Base-by-base conservation (phyloP, 2,329 filamentous ascomycete species). In the Metarhizium rileyi region DNA sequence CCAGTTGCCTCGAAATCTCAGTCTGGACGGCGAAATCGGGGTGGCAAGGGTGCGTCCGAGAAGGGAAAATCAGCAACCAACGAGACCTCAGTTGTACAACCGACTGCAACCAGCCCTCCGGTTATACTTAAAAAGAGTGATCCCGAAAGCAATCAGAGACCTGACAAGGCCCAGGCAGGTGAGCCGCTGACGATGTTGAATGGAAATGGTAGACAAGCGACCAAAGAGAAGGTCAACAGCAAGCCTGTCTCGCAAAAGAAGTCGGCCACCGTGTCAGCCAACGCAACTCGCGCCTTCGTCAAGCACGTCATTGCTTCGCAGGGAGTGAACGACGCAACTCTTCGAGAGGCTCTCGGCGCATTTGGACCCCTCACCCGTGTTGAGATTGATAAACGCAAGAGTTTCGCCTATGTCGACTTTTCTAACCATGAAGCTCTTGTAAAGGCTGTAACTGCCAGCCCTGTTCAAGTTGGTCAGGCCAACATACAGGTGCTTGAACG, bases 341-440 rank as follows among this genome's bases (percentile, higher is more conserved):
- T 97, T 2, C 83, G 85, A 58, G 78, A 85, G 56, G 83, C 86
- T 1, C 81, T 97, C 62, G 76, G 83, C 42, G 67, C 70, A 0
- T 95, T 89, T 58, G 91, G 91, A 2, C 66, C 78, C 1, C 79
- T 96, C 43, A 80, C 80, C 0, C 85, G 81, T 56, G 87, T 95
- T 18, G 91, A 96, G 59, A 91, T 97, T 48, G 91, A 97, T 63
- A 90, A 90, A 66, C 86, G 90, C 60, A 96, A 96, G 66, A 90
- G 90, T 0, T 95, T 95, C 60, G 91, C 90, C 2, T 95, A 96
- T 63, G 84, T 95, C 36, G 87, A 95, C 55, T 97, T 96, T 69
- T 77, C 79, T 9, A 83, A 89, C 22, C 76, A 84, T 1, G 81
- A 83, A 8, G 76, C 78, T 9, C 73, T 97, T 25, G 79, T 80